A percentile compares a stretch with the other conserved stretches of the same genome.
These are phyloP conservation scores for Russula abietina DNA, from an alignment of 768 basidiomycete genomes.

Conservation along the genomic window DNA sequence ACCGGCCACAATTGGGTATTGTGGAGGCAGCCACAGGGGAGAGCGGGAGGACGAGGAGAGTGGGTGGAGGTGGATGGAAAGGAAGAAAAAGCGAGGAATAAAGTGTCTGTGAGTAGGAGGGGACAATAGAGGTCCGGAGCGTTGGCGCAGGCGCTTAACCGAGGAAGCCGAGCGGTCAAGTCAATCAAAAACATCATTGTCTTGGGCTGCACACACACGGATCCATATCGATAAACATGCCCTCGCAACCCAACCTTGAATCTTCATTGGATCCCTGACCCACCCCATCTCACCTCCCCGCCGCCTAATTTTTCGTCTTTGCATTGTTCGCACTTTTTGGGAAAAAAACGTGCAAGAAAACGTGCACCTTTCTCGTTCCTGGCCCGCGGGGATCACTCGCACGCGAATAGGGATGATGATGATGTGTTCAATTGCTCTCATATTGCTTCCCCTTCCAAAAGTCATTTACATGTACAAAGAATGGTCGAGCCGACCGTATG, in stretches of 20 bases:
- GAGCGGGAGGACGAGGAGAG: background rate
- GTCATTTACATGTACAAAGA: background rate
- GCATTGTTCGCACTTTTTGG: too few species aligned
- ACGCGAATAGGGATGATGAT: too few species aligned
- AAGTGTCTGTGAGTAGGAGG: background rate
- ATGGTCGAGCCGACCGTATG: background rate
- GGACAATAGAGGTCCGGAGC: constrained; percentile 2
- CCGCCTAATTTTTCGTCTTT: too few species aligned
- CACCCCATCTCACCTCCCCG: too few species aligned
- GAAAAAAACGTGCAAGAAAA: too few species aligned
- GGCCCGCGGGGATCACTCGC: too few species aligned
- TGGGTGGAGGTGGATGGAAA: background rate
- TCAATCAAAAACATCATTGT: too few species aligned
- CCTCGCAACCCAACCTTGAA: background rate
- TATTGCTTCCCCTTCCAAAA: too few species aligned
- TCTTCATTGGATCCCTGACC: too few species aligned
- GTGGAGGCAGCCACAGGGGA: constrained; percentile 8
- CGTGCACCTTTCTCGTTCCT: too few species aligned
- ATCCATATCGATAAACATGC: constrained; percentile 3
- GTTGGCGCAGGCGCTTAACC: background rate
- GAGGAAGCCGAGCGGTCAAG: too few species aligned
- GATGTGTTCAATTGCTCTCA: too few species aligned
- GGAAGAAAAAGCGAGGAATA: background rate
- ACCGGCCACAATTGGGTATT: background rate
- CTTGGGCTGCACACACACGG: constrained; percentile 8